Conservation (phyloP, 768 basidiomycete genomes). For the Tulasnella sp. region DNA sequence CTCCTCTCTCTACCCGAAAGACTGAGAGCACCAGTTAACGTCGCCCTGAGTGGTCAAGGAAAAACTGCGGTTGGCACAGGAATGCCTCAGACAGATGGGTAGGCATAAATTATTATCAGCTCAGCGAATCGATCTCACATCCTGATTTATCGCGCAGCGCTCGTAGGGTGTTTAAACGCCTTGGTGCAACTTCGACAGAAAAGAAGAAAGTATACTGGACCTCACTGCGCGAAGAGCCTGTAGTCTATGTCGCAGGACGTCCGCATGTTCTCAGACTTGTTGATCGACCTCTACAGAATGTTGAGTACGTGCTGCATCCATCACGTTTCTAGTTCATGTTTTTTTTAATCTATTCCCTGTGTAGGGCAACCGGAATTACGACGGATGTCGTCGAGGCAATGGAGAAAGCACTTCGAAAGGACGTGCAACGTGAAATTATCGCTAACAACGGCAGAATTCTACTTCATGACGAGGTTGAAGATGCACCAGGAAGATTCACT, state of each 20-base stretch:
- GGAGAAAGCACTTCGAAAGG: constrained; percentile 77
- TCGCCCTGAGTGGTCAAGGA: constrained; percentile 17
- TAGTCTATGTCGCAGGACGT: constrained; percentile 73
- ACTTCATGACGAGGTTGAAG: constrained; percentile 92
- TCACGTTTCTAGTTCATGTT: neutral
- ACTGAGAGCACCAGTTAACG: constrained; percentile 3
- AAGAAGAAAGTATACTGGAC: constrained; percentile 77
- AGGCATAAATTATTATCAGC: constrained; percentile 14
- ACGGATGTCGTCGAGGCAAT: constrained; percentile 82
- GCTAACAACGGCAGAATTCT: constrained; percentile 58
- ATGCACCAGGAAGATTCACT: constrained; percentile 74
- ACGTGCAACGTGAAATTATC: constrained; percentile 72
- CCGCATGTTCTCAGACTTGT: constrained; percentile 85
- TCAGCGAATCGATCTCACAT: neutral
- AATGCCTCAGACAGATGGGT: constrained; percentile 93
- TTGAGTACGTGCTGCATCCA: constrained; percentile 55
- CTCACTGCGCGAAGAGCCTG: constrained; percentile 93
- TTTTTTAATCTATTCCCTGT: neutral
- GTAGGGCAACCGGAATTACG: constrained; percentile 84
- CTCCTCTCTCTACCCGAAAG: constrained; percentile 18
- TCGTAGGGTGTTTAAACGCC: constrained; percentile 59
- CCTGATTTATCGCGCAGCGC: constrained; percentile 34
- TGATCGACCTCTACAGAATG: constrained; percentile 81
- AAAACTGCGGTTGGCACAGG: constrained; percentile 42
- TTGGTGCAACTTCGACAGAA: constrained; percentile 72